phyloP scores from a whole-genome alignment of 2,329 filamentous ascomycete genomes.

The Parafenestella ontariensis region DNA sequence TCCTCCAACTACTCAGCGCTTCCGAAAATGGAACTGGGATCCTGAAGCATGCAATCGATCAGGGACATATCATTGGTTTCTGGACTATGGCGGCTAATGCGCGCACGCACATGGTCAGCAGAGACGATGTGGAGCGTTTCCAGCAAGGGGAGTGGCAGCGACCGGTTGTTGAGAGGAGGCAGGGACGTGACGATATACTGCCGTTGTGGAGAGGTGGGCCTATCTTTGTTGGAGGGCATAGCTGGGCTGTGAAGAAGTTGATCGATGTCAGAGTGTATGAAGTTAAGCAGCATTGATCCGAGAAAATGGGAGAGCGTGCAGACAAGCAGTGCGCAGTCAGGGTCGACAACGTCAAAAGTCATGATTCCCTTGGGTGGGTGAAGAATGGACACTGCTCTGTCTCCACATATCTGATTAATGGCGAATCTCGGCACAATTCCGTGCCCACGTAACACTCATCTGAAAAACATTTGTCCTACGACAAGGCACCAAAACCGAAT shows the following conservation, averaged over 20 bases:
- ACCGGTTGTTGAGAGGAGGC: constrained; percentile 16
- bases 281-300: constrained; percentile 9
- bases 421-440: constrained; percentile 8
- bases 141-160: constrained; percentile 32
- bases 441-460: constrained; percentile 17
- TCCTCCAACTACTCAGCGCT: constrained; percentile 13
- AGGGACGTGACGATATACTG: constrained; percentile 20
- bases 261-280: constrained; percentile 28
- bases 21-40: constrained; percentile 13
- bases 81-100: constrained; percentile 29
- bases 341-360: background rate
- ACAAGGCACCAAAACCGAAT: background rate
- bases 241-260: constrained; percentile 27
- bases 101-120: constrained; percentile 24
- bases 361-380: background rate
- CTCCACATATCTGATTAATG: background rate
- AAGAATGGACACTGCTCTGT: background rate
- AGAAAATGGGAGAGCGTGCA: too few species aligned
- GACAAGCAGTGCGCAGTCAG: background rate
- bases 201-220: constrained; percentile 34
- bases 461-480: constrained; percentile 1
- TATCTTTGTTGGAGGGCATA: constrained; percentile 25
- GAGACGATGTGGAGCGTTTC: constrained; percentile 27
- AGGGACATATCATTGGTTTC: constrained; percentile 30
- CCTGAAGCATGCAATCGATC: constrained; percentile 24